These are phyloP conservation scores for Mycotypha africana DNA, from an alignment of 371 early-diverging fungal species.

Conservation along the genomic window DNA sequence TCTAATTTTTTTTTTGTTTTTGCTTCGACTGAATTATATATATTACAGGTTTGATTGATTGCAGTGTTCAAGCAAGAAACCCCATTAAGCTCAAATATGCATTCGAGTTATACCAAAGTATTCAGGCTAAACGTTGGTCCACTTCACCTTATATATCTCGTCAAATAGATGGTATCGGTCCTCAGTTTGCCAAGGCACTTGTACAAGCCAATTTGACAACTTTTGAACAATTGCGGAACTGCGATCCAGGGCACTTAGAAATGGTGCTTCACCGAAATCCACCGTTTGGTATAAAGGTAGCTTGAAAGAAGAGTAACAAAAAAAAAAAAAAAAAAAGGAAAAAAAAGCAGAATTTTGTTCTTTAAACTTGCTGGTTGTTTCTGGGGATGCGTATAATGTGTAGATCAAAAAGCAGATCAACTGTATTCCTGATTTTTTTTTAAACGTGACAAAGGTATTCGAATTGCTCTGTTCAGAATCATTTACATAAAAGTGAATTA, in stretches of 20 bases:
- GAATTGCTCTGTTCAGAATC: too few relatives aligned
- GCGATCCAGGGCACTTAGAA: conserved; percentile 39
- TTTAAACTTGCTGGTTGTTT: too few relatives aligned
- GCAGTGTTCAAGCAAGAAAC: conserved; percentile 19
- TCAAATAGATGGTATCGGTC: conserved; percentile 41
- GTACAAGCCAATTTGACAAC: conserved; percentile 26
- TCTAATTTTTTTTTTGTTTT: not conserved
- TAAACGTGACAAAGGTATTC: conserved; percentile 13
- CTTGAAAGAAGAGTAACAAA: too few relatives aligned
- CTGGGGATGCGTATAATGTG: too few relatives aligned
- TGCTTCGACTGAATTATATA: too few relatives aligned
- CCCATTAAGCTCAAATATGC: conserved; percentile 23
- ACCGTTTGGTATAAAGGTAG: conserved; percentile 46
- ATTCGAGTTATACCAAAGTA: conserved; percentile 29
- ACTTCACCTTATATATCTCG: conserved; percentile 28
- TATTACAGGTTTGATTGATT: conserved; percentile 45
- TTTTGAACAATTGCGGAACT: conserved; percentile 26
- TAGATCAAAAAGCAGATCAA: conserved; percentile 7
- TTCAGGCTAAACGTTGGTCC: conserved; percentile 39
- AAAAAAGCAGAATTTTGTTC: too few relatives aligned
- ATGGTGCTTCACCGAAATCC: conserved; percentile 43
- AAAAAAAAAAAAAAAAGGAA: too few relatives aligned
- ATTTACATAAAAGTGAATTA: too few relatives aligned
- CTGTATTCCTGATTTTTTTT: conserved; percentile 2
- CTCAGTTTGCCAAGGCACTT: conserved; percentile 21